Evolutionary conservation across 2,329 filamentous ascomycete genomes (phyloP).

Genomic region (Gaeumannomyces sp.): DNA sequence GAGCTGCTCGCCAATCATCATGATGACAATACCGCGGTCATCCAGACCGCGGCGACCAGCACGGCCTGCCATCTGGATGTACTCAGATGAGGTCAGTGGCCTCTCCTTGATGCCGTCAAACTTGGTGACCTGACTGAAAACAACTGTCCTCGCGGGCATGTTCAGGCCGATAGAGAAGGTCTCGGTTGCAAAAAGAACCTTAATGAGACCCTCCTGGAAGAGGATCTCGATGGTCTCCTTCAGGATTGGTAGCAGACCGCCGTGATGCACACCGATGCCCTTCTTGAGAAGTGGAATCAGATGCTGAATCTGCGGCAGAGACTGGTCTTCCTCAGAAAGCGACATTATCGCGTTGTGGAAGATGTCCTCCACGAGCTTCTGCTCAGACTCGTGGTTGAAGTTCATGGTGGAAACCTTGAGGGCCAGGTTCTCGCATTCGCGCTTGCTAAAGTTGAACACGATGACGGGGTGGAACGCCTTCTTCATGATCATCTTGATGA

Average conservation of each 20-base stretch:
- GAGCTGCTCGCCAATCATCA: conserved; percentile 98
- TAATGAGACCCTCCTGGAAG: conserved; percentile 96
- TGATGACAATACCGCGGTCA: conserved; percentile 96
- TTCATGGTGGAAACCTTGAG: conserved; percentile 78
- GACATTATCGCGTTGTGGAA: conserved; percentile 91
- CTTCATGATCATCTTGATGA: conserved; percentile 97
- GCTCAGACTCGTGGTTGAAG: conserved; percentile 96
- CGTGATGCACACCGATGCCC: conserved; percentile 96
- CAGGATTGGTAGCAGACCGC: conserved; percentile 85
- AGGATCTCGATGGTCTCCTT: conserved; percentile 99
- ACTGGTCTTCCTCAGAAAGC: conserved; percentile 83
- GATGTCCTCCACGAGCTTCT: conserved; percentile 87
- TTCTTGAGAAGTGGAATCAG: conserved; percentile 82
- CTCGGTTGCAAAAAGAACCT: conserved; percentile 95
- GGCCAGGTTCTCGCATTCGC: conserved; percentile 88
- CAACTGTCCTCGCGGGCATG: conserved; percentile 98
- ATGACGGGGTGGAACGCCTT: conserved; percentile 98
- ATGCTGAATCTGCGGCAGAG: conserved; percentile 83
- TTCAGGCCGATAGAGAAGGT: conserved; percentile 98
- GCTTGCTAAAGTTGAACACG: conserved; percentile 98
- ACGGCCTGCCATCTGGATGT: conserved; percentile 97
- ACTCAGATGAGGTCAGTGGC: conserved; percentile 89
- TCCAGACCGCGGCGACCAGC: conserved; percentile 95
- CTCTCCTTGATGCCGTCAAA: conserved; percentile 78
- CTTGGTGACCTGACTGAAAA: conserved; percentile 96